Conservation (phyloP, 169 alveolate genomes). For the Cyclospora cayetanensis region DNA sequence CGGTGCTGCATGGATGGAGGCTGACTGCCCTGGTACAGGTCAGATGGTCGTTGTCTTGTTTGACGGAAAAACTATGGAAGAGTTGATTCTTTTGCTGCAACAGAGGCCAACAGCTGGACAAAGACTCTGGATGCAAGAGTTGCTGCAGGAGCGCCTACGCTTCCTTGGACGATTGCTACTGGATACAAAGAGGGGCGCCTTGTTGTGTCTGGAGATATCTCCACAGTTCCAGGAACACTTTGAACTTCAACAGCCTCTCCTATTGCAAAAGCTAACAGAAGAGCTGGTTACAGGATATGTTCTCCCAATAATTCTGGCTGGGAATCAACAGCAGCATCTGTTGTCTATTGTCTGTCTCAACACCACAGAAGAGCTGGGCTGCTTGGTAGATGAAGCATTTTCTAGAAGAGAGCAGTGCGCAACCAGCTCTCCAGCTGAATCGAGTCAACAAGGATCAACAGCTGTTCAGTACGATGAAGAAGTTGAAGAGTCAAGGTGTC, state of each 20-base stretch:
- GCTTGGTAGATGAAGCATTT: background rate
- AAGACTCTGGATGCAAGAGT: conserved; percentile 37
- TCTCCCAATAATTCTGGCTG: conserved; percentile 45
- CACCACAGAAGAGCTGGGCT: background rate
- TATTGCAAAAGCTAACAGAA: conserved; percentile 21
- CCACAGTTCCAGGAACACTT: conserved; percentile 23
- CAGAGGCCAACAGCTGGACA: background rate
- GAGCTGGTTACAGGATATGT: conserved; percentile 19
- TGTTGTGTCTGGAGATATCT: conserved; percentile 42
- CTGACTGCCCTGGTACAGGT: background rate
- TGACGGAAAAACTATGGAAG: conserved; percentile 46
- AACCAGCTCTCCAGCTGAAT: background rate
- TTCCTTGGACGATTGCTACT: background rate
- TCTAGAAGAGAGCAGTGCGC: background rate
- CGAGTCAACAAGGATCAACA: background rate
- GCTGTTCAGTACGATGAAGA: background rate
- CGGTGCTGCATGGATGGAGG: background rate
- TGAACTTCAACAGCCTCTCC: background rate
- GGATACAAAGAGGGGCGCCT: background rate
- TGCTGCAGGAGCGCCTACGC: conserved; percentile 51
- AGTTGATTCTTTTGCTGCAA: background rate
- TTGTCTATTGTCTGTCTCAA: conserved; percentile 33
- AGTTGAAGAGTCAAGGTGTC: background rate
- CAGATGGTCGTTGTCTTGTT: conserved; percentile 27
- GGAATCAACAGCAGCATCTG: conserved; percentile 18